Evolutionary conservation across 176 grass and related monocot genomes (phyloP).

Genomic region (Phoenix dactylifera): DNA sequence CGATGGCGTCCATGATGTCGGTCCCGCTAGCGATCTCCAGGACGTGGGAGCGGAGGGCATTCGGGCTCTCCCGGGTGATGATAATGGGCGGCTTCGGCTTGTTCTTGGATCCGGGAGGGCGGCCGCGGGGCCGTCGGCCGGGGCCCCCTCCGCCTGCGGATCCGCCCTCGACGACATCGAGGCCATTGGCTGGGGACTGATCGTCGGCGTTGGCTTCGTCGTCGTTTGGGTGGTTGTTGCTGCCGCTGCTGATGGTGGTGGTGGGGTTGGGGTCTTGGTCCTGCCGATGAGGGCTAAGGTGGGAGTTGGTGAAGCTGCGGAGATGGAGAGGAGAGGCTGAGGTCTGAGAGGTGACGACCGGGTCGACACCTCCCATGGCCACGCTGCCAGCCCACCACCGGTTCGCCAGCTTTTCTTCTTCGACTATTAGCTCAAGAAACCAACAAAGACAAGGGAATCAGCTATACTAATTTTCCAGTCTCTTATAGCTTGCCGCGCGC

Average conservation of each 20-base stretch:
- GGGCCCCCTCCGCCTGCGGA: not conserved
- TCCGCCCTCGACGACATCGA: not conserved
- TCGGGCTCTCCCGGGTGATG: constrained; percentile 70
- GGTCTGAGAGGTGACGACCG: constrained; percentile 12
- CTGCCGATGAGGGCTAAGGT: not conserved
- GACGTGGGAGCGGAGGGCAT: constrained; percentile 85
- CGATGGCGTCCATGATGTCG: constrained; percentile 76
- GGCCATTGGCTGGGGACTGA: constrained; percentile 3
- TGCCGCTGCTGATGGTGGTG: constrained; percentile 36
- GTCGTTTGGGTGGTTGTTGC: constrained; percentile 20
- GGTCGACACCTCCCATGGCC: constrained; percentile 46
- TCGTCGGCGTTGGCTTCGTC: constrained; percentile 38
- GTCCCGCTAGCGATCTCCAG: constrained; percentile 84
- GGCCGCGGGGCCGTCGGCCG: constrained; percentile 52
- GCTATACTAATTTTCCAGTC: too few relatives aligned
- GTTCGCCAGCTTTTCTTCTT: constrained; percentile 54
- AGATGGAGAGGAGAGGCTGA: not conserved
- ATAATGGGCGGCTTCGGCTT: constrained; percentile 81
- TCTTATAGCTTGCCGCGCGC: too few relatives aligned
- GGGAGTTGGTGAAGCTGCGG: not conserved
- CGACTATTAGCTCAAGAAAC: too few relatives aligned
- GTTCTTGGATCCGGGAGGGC: constrained; percentile 89
- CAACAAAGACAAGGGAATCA: too few relatives aligned
- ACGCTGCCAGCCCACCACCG: constrained; percentile 57
- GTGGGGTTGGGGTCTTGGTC: constrained; percentile 23